Base-by-base conservation (phyloP, 2,329 filamentous ascomycete species). In the Colletotrichum aenigma region DNA sequence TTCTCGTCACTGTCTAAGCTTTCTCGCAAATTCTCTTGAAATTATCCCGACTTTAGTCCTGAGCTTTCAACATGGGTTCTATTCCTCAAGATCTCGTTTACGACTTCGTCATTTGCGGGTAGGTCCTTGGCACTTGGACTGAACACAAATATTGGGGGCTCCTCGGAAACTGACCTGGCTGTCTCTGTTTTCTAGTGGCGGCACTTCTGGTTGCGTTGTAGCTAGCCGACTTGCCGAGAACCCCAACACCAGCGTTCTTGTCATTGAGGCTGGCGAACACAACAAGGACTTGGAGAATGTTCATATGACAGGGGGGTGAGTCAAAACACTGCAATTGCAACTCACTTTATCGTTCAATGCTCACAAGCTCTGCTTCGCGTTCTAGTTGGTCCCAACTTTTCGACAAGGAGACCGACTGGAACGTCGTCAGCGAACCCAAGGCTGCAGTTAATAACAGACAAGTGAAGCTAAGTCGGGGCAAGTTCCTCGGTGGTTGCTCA, bases 401-500 rank as follows among this genome's bases (percentile, higher is more conserved):
- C 26, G 88, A 88, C 70, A 84, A 81, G 12, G 87, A 88, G 72
- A 87, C 87, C 0, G 88, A 90, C 72, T 90, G 88, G 88, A 90
- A 89, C 64, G 86, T 90, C 43, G 75, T 85, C 24, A 86, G 86
- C 3, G 84, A 85, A 52, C 83, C 85, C 7, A 84, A 82, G 43
- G 70, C 81, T 7, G 82, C 82, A 5, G 82, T 87, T 21, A 84
- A 88, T 28, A 79, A 82, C 32, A 83, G 88, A 4, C 84, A 86
- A 74, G 84, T 89, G 5, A 88, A 89, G 76, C 83, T 86, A 18
- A 89, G 86, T 68, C 83, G 88, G 64, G 88, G 88, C 38, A 87
- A 86, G 66, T 88, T 89, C 71, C 82, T 90, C 2, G 88, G 88
- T 12, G 88, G 88, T 15, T 88, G 83, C 8, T 88, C 86, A 67